A percentile compares a stretch with the other conserved stretches of the same genome.
phyloP scores from a whole-genome alignment of 345 rosid species.

The Aquilaria sinensis region DNA sequence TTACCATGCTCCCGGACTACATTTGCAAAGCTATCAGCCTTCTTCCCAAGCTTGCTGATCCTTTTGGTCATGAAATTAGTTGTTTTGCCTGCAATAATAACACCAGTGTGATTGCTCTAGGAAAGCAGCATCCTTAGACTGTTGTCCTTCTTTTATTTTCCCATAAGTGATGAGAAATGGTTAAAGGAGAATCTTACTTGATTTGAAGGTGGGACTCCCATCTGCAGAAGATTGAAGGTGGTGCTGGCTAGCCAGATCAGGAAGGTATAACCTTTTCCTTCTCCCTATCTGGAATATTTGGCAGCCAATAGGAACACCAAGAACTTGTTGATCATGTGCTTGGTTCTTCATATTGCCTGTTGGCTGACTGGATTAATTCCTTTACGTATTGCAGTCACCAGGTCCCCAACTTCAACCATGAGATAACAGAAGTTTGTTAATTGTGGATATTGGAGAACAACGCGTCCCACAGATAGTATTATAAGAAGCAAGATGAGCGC shows the following conservation, averaged over 20 bases:
- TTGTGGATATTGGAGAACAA: slow-evolving; percentile 7
- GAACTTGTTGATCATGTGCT: slow-evolving; percentile 17
- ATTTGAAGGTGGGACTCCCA: slow-evolving; percentile 22
- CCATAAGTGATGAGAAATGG: too few relatives aligned
- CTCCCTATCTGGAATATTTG: slow-evolving; percentile 21
- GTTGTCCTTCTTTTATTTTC: not conserved
- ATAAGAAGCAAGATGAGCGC: slow-evolving; percentile 18
- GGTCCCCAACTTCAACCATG: too few relatives aligned
- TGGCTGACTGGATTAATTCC: not conserved
- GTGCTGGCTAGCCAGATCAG: slow-evolving; percentile 20
- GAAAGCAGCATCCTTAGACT: not conserved
- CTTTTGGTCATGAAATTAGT: slow-evolving; percentile 28
- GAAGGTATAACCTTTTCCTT: slow-evolving; percentile 21
- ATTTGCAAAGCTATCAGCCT: slow-evolving; percentile 34
- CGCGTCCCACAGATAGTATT: slow-evolving; percentile 8
- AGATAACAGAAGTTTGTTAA: not conserved
- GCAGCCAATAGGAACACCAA: slow-evolving; percentile 20
- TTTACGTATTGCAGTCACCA: not conserved
- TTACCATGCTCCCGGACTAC: slow-evolving; percentile 52
- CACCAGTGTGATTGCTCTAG: not conserved
- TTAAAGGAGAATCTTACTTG: slow-evolving; percentile 20
- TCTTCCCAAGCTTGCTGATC: slow-evolving; percentile 43
- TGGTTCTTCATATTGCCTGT: slow-evolving; percentile 25
- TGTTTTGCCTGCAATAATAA: slow-evolving; percentile 24
- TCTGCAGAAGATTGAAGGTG: slow-evolving; percentile 31